Evolutionary conservation across 83 land plant species (phyloP), one percentile per base, ranked within the genome.

Genomic region (Diphasiastrum complanatum): DNA sequence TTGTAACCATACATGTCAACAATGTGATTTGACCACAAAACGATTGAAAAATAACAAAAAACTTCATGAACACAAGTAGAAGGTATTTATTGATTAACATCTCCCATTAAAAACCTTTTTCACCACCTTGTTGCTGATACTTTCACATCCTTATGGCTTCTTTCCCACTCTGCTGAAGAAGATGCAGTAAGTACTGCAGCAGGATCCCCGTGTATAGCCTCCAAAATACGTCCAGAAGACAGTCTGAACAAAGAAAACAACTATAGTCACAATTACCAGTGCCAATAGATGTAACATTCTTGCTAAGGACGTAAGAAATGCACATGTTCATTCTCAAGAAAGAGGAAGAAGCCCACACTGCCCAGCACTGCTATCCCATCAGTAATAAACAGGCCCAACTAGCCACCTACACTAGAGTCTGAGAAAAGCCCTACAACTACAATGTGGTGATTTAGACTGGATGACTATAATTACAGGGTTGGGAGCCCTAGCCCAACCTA

Each of bases 201-300:
- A 36, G 99, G 99, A 64, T 95, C 99, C 60, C 76, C 68, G 79
- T 89, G 99, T 18, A 95, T 60, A 28, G 99, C 99, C 71, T 95
- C 99, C 60, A 95, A 92, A 26, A 95, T 95, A 36, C 64, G 85
- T 60, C 85, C 81, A 38, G 86, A 55, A 33, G 83, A 70, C 61
- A 75, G 80, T 83, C 84, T 81, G 86, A 63, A 56, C 37, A 64
- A 65, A 34, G 73, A 55, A 63, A 4, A 47, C 4, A 28, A 27
- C 62, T 45, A 28, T 34, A 4, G 14, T n/a, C 18, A 58, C 14
- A 32, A 4, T 24, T 2, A 1, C 18, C 51, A 45, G 32, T n/a
- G 31, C 35, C 24, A 33, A 28, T 47, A 16, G 11, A 18, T 20
- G 28, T 19, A 55, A 19, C 18, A 49, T 63, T 54, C 16, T 46